Conservation (phyloP, 2,329 filamentous ascomycete species). For the Monosporascus sp. region DNA sequence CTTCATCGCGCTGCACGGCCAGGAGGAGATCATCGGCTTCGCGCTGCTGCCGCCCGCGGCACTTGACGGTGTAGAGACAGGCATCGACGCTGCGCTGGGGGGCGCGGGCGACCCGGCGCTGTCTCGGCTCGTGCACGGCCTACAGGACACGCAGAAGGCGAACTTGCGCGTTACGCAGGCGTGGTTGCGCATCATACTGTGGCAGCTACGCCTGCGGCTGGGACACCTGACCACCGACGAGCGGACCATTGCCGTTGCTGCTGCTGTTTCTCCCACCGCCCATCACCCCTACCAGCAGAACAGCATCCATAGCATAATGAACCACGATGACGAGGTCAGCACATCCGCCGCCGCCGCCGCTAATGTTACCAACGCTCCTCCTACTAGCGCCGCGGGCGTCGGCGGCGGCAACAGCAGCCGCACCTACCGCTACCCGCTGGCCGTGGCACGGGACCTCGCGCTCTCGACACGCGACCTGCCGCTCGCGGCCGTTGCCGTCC, state of each 20-base stretch:
- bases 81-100: conserved; percentile 32
- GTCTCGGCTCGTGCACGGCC: conserved; percentile 4
- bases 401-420: conserved; percentile 20
- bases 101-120: conserved; percentile 14
- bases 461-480: conserved; percentile 34
- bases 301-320: conserved; percentile 3
- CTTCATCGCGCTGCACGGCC: conserved; percentile 37
- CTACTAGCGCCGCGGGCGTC: no score
- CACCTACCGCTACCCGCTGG: conserved; percentile 39
- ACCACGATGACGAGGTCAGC: conserved; percentile 3
- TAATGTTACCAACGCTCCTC: no score
- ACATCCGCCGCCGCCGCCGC: background rate
- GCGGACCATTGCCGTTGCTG: no score
- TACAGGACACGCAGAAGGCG: conserved; percentile 40
- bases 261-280: no score
- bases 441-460: conserved; percentile 35
- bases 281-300: conserved; percentile 21
- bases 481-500: conserved; percentile 34
- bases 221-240: conserved; percentile 29
- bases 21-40: conserved; percentile 25
- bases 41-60: conserved; percentile 26
- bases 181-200: conserved; percentile 41
- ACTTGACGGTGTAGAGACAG: conserved; percentile 31
- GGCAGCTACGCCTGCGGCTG: conserved; percentile 39
- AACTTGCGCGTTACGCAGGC: conserved; percentile 40